Evolutionary conservation across 345 rosid genomes (phyloP).

Genomic region (Populus pruinosa): DNA sequence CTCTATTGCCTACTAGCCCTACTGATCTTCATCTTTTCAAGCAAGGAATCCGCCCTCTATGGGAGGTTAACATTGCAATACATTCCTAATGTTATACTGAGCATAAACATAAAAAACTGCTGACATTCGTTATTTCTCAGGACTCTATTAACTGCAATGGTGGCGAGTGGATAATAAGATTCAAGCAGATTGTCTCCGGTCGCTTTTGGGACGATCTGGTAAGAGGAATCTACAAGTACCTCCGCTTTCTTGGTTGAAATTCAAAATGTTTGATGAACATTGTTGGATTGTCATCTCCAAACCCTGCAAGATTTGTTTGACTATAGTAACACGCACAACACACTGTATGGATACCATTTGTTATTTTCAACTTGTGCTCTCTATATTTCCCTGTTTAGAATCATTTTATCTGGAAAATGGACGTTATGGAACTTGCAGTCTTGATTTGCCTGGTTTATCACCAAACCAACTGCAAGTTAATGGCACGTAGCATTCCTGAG

Average conservation of each 20-base stretch:
- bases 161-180: constrained; percentile 97
- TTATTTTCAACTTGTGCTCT: neutral
- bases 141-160: constrained; percentile 91
- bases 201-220: constrained; percentile 99
- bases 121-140: constrained; percentile 37
- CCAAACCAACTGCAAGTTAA: neutral
- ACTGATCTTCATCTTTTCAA: constrained; percentile 92
- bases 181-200: constrained; percentile 86
- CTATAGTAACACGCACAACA: neutral
- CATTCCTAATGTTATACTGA: neutral
- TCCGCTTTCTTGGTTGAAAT: neutral
- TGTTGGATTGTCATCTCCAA: neutral
- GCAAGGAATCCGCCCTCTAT: constrained; percentile 86
- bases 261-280: neutral
- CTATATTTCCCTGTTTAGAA: neutral
- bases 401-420: neutral
- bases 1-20: constrained; percentile 80
- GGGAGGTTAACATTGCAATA: constrained; percentile 64
- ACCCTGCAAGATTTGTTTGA: neutral
- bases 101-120: neutral
- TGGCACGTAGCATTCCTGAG: neutral
- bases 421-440: neutral
- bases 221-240: constrained; percentile 20
- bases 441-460: neutral
- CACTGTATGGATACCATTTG: neutral